Conservation (phyloP, 768 basidiomycete genomes). For the Suillus discolor region DNA sequence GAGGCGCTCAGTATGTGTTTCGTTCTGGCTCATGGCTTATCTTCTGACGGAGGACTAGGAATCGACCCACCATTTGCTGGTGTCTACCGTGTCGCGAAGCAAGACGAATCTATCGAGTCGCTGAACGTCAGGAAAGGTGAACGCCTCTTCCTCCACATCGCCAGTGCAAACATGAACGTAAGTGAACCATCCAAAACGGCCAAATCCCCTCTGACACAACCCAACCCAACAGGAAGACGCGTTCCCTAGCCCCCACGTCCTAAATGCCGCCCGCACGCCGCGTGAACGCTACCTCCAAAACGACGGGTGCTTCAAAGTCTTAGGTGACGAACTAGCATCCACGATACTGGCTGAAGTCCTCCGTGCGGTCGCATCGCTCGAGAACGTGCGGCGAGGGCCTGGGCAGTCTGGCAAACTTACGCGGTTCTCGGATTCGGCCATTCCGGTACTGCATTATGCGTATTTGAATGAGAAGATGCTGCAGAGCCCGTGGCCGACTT, state of each 20-base stretch:
- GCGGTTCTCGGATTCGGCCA: conserved; percentile 51
- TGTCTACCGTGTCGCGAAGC: conserved; percentile 56
- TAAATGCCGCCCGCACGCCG: conserved; percentile 47
- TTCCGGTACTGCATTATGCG: conserved; percentile 51
- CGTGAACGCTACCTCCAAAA: conserved; percentile 48
- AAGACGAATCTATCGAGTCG: conserved; percentile 46
- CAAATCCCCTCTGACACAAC: conserved; percentile 3
- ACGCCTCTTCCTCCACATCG: conserved; percentile 64
- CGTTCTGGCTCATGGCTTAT: background rate
- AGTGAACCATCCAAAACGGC: conserved; percentile 25
- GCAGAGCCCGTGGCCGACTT: conserved; percentile 68
- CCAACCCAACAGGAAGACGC: conserved; percentile 42
- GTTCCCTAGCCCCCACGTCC: conserved; percentile 49
- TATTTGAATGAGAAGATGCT: conserved; percentile 56
- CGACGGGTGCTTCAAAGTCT: conserved; percentile 50
- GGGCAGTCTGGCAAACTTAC: conserved; percentile 66
- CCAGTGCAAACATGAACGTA: conserved; percentile 59
- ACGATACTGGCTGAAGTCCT: conserved; percentile 65
- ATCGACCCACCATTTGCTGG: conserved; percentile 75
- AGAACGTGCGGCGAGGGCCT: conserved; percentile 65
- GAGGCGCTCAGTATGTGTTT: conserved; percentile 70
- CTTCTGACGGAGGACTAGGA: conserved; percentile 42
- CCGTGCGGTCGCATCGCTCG: conserved; percentile 61
- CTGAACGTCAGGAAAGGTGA: conserved; percentile 48
- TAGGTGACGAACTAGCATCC: conserved; percentile 56